Evolutionary conservation across 768 basidiomycete species (phyloP).

Genomic region (Crepidotus variabilis): DNA sequence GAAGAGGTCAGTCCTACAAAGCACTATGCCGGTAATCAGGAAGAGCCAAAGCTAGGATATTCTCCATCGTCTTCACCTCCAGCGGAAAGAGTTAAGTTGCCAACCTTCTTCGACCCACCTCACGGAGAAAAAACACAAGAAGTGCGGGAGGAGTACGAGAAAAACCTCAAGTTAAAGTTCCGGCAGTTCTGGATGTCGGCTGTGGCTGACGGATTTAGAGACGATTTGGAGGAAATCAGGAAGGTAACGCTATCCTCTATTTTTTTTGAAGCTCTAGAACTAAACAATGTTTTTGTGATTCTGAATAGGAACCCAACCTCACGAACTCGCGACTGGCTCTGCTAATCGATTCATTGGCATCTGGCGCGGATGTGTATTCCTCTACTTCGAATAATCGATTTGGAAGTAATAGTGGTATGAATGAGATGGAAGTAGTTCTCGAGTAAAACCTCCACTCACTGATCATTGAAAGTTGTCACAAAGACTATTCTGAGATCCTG

Average conservation of each 20-base stretch:
- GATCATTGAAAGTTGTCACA: too few species aligned
- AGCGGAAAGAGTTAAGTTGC: conserved; percentile 34
- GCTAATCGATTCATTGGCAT: conserved; percentile 79
- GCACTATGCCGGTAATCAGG: conserved; percentile 3
- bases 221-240: conserved; percentile 79
- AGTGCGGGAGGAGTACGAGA: conserved; percentile 40
- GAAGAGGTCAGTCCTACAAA: conserved; percentile 7
- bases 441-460: conserved; percentile 23
- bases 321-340: conserved; percentile 64
- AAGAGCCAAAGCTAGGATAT: conserved; percentile 13
- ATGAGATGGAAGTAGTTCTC: conserved; percentile 78
- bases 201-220: conserved; percentile 76
- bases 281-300: not conserved
- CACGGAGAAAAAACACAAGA: conserved; percentile 16
- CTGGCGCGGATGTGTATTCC: conserved; percentile 71
- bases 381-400: conserved; percentile 22
- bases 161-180: conserved; percentile 61
- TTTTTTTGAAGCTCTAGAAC: not conserved
- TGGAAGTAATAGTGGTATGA: conserved; percentile 27
- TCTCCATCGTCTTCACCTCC: conserved; percentile 47
- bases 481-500: too few species aligned
- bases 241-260: conserved; percentile 68
- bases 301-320: conserved; percentile 61
- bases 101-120: conserved; percentile 50
- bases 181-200: conserved; percentile 86